Base-by-base conservation (phyloP, 2,329 filamentous ascomycete genomes). In the Cadophora malorum region DNA sequence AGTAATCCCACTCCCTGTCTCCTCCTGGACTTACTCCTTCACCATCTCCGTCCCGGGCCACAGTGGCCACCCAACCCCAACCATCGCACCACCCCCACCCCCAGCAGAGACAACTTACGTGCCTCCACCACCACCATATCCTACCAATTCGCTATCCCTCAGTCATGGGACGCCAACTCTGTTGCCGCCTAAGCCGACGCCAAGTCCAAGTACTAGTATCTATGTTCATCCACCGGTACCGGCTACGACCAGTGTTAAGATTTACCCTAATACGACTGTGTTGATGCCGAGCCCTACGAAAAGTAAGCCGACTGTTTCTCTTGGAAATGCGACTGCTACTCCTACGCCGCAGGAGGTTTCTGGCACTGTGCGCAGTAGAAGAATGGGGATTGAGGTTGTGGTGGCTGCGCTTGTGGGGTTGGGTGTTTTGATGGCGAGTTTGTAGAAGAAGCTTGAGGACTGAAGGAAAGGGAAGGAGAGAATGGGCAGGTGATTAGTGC, bases 341-440 rank as follows among this genome's bases (percentile, higher is more conserved):
- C 31, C 53, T 1, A 21, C 53, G 53, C 28, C 33, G 21, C 56
- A 41, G 56, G n/a, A 45, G 8, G 33, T 45, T 5, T 45, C 56
- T 23, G 56, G 21, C 2, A 33, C 38, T n/a, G 56, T 14, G 8
- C 3, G 38, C n/a, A 41, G 10, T n/a, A 60, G 23, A 10, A n/a
- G n/a, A n/a, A 45, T 41, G 21, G 35, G n/a, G 0, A 5, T 45
- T 23, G 35, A 60, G n/a, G 38, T n/a, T 19, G 21, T 45, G 4
- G 56, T 41, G 5, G 56, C 31, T 6, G 56, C 35, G 35, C 23
- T 60, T 2, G 38, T 60, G 0, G 56, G 56, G 28, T 14, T 60
- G 21, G 56, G 33, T 14, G 56, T 33, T 10, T 23, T 60, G 8
- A 45, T 60, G 56, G 56, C 56, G 33, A 60, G 56, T 41, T 28